Base-by-base conservation (phyloP, 352 stramenopile genomes). In the Globisporangium nodosum region DNA sequence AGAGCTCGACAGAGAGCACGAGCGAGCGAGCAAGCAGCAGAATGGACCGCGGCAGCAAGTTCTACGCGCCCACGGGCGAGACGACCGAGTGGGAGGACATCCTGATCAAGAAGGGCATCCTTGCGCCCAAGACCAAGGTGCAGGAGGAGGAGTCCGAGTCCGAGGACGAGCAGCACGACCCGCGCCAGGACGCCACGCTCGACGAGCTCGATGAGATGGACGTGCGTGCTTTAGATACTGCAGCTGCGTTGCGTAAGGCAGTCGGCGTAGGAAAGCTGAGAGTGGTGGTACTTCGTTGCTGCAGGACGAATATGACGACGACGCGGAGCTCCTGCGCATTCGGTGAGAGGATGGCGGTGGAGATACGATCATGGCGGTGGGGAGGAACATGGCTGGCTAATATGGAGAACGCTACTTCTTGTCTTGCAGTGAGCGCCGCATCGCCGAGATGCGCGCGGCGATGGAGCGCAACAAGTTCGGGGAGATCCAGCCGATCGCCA, bases 21-120 rank as follows among this genome's bases (percentile, higher is more conserved):
- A 61, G 50, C 20, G n/a, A 21, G 45, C 52, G 37, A 24, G 21
- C 21, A 56, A 45, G 61, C 27, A 63, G 57, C 11, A 27, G 54
- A 20, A 60, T 64, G 39, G 83, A 93, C 64, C 84, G 84, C 45
- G 86, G 86, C 45, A 87, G 83, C 65, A 88, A 91, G 68, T 84
- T 71, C 62, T 95, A 95, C 73, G 86, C 73, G 69, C 83, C 83
- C 20, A 95, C 86, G 63, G 86, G 86, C 62, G 86, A 95, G 74
- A 95, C 86, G 58, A 95, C 86, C 33, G 84, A 95, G 70, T 95
- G 86, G 86, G 86, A 95, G 68, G 86, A 95, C 55, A 95, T 95
- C 62, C 66, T 95, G 56, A 69, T 95, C 50, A 95, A 94, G 71
- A 92, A 91, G 61, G 86, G 86, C 6, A 95, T 95, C 61, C 65